Evolutionary conservation across 2,329 filamentous ascomycete species (phyloP).

Genomic region (Colletotrichum chrysophilum): DNA sequence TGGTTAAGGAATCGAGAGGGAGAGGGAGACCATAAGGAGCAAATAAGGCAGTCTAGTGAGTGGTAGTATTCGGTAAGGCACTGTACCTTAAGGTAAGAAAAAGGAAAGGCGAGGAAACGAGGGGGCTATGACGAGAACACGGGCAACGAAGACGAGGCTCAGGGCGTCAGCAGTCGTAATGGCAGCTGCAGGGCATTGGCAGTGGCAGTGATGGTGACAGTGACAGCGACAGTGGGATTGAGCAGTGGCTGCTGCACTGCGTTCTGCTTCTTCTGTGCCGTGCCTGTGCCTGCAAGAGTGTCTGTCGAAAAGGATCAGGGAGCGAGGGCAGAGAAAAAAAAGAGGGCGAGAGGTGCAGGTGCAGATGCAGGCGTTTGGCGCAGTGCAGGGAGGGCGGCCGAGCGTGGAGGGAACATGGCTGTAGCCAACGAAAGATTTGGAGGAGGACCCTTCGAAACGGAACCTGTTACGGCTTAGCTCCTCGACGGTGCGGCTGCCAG

Average conservation of each 20-base stretch:
- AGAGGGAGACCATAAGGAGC: neutral
- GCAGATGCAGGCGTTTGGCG: neutral
- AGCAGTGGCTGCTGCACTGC: neutral
- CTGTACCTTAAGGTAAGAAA: neutral
- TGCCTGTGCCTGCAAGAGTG: neutral
- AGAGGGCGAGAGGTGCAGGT: neutral
- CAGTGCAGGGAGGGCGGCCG: neutral
- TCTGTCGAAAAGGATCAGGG: neutral
- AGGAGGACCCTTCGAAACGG: neutral
- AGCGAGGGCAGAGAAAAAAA: neutral
- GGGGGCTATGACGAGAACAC: slow-evolving; percentile 38
- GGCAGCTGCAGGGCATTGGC: neutral
- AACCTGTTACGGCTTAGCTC: neutral
- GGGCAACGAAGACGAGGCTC: slow-evolving; percentile 16
- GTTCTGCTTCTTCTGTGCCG: neutral
- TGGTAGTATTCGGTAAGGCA: neutral
- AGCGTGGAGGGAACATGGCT: neutral
- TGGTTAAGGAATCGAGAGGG: neutral
- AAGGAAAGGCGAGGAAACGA: neutral
- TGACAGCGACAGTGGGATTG: neutral
- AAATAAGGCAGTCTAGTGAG: neutral
- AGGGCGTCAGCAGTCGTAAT: neutral
- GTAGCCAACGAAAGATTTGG: neutral
- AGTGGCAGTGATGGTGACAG: neutral
- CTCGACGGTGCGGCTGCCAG: neutral